A percentile compares a stretch with the other conserved stretches of the same genome.
phyloP scores from a whole-genome alignment of 768 basidiomycete species.

The Clathrus columnatus region DNA sequence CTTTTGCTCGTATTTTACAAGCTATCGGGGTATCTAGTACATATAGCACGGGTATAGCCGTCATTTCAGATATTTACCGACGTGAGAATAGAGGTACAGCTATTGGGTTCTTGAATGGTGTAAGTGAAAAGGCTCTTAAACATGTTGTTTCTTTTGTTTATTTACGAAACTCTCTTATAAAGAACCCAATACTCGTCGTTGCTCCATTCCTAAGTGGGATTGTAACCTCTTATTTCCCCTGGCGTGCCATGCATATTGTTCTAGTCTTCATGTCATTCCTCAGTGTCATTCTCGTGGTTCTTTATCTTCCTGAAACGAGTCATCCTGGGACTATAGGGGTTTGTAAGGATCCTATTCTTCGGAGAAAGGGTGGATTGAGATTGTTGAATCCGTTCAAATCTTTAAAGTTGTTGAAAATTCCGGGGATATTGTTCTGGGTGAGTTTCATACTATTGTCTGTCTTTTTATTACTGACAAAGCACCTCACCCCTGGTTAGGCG shows the following conservation, averaged over 20 bases:
- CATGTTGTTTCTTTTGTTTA: not conserved
- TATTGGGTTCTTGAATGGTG: conserved; percentile 46
- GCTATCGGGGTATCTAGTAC: conserved; percentile 47
- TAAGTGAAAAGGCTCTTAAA: not conserved
- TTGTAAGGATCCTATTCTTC: conserved; percentile 23
- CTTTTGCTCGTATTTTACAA: conserved; percentile 58
- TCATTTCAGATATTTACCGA: conserved; percentile 25
- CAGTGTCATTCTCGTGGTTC: conserved; percentile 29
- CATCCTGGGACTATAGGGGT: conserved; percentile 50
- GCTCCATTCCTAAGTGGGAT: not conserved
- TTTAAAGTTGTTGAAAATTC: conserved; percentile 19
- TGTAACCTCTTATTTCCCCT: conserved; percentile 28
- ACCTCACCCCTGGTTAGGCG: too few relatives aligned
- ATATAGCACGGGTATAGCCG: conserved; percentile 36
- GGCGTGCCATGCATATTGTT: conserved; percentile 49
- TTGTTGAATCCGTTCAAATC: conserved; percentile 49
- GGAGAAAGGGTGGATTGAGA: too few relatives aligned
- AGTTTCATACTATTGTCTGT: not conserved
- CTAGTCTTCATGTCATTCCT: conserved; percentile 34
- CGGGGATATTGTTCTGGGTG: not conserved
- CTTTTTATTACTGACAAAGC: not conserved
- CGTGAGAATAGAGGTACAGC: conserved; percentile 21
- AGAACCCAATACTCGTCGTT: conserved; percentile 19
- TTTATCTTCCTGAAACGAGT: conserved; percentile 57
- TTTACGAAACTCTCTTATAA: not conserved